Percentiles rank a stretch among this genome's conserved stretches.
phyloP scores from a whole-genome alignment of 1,284 basidiomycete species.

The Irpex rosettiformis region DNA sequence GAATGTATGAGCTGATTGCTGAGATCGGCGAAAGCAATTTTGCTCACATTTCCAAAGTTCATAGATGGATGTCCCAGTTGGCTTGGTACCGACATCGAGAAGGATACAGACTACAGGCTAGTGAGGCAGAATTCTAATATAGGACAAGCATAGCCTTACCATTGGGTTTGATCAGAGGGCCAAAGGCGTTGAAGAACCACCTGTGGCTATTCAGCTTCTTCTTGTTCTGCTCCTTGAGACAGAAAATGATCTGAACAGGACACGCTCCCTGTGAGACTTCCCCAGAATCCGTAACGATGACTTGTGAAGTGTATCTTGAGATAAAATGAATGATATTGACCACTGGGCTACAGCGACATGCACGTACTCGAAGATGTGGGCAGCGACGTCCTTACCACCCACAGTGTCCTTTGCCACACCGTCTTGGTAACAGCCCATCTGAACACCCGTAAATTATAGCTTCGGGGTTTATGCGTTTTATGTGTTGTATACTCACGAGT shows the following conservation, averaged over 20 bases:
- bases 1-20: slow-evolving; percentile 15
- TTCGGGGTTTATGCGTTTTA: not conserved
- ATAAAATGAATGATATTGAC: slow-evolving; percentile 9
- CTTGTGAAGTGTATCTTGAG: slow-evolving; percentile 71
- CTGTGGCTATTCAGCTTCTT: slow-evolving; percentile 92
- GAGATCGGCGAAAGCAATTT: not conserved
- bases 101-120: slow-evolving; percentile 68
- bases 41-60: slow-evolving; percentile 86
- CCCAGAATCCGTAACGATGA: slow-evolving; percentile 80
- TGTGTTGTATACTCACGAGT: slow-evolving; percentile 41
- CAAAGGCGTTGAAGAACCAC: slow-evolving; percentile 98
- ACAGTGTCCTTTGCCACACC: slow-evolving; percentile 93
- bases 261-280: slow-evolving; percentile 81
- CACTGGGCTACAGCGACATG: not conserved
- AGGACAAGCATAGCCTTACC: slow-evolving; percentile 36
- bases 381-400: slow-evolving; percentile 89
- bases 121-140: not conserved
- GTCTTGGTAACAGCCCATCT: slow-evolving; percentile 97
- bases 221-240: slow-evolving; percentile 94
- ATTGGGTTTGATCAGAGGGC: slow-evolving; percentile 81
- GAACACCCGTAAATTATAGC: slow-evolving; percentile 11
- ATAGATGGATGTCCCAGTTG: slow-evolving; percentile 91
- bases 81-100: slow-evolving; percentile 93
- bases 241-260: slow-evolving; percentile 92
- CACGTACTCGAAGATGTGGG: slow-evolving; percentile 86